Base-by-base conservation (phyloP, 1,139 yeast genomes). In the Protomyces macrosporus region DNA sequence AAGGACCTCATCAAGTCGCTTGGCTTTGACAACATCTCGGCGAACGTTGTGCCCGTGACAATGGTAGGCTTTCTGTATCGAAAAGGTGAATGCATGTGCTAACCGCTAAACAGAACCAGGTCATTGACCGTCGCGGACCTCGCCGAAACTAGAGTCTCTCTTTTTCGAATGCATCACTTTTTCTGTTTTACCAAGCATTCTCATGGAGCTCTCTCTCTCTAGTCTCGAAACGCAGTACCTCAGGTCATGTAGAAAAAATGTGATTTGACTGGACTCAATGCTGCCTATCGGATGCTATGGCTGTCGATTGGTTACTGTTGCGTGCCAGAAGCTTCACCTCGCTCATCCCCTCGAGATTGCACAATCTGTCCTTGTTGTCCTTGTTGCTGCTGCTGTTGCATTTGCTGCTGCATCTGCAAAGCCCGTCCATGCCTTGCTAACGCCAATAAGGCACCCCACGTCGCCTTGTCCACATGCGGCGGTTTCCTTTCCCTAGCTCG, bases 1-100 rank as follows among this genome's bases (percentile, higher is more conserved):
- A 91, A 95, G 79, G 96, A 88, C 78, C 87, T 95, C 82, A 93
- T 95, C 78, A 90, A 90, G 84, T 78, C 91, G 74, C 86, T 95
- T 78, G 98, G 98, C 78, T 90, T 93, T 87, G 71, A 73, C 70
- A 87, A 90, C 83, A 84, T 91, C 77, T 96, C 97, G 77, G 81
- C 90, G 77, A 86, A 58, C 36, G 66, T 65, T 34, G 62, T 58
- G 37, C 56, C 62, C 23, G 56, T 55, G 16, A 42, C 36, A 23
- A 42, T 58, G 56, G 62, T 58, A 52, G 32, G 62, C 36, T n/a
- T 5, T 14, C 53, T 33, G 1, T 4, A 3, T 16, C 12, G 3
- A 33, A 55, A 12, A 30, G 4, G 14, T 40, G 33, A 16, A 42
- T 6, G 23, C 7, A 42, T 14, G 32, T 23, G 48, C 48, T 42